Evolutionary conservation across 202 grass and related monocot species (phyloP), one percentile per base, ranked within the genome.

Genomic region (Setaria viridis): DNA sequence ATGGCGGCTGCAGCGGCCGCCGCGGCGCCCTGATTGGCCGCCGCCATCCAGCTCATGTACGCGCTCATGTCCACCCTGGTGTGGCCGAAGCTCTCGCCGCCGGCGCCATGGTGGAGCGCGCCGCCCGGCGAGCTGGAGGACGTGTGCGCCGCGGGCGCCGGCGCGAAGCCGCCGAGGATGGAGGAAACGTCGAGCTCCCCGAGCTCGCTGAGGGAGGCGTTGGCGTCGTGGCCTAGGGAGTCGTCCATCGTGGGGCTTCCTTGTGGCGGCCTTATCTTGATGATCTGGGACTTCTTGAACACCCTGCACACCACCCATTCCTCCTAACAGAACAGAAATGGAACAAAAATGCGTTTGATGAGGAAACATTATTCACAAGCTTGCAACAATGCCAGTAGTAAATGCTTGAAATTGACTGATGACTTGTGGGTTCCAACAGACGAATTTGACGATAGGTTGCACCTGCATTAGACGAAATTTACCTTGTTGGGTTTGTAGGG

Each of bases 301-400:
- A 88, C 89, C 65, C 89, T 77, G 67, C 89, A 91, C n/a, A 91
- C 89, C 49, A 91, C 89, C 89, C 89, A 91, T 66, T 91, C 89
- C 47, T 91, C 89, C 86, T 90, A 66, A 16, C 49, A 60, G 12
- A 63, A 42, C 42, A 62, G 33, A 59, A 62, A 14, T 0, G 11
- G 9, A 11, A 50, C 2, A 10, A 51, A 13, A 12, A 0, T 7
- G 20, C 17, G 62, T 37, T 20, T 41, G 0, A 9, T 57, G 11
- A 39, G 50, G 5, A 56, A 56, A 56, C 30, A 41, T 42, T 79
- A 25, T 25, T 48, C 11, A 19, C 16, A 70, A n/a, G 14, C 34
- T 53, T 80, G 48, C 12, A 10, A n/a, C 9, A 48, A 60, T 82
- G 1, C 33, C 5, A 21, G 9, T 9, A 21, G 9, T 5, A 45